A percentile compares a stretch with the other conserved stretches of the same genome.
Conservation (phyloP, 805 yeast species). For the Saturnispora bothae region DNA sequence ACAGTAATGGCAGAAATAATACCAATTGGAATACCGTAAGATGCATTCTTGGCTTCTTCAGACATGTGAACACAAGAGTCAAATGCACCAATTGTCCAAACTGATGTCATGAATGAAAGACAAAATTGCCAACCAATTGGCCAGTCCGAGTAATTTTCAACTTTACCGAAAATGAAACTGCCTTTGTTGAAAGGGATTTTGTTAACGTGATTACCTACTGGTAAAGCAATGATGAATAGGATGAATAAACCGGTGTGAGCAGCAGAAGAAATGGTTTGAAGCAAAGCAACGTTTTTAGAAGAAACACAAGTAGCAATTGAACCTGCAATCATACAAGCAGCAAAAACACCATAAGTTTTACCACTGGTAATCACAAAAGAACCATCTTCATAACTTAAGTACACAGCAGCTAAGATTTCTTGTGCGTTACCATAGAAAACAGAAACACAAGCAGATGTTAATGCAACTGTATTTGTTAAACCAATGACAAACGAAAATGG, state of each 20-base stretch:
- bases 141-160: conserved; percentile 42
- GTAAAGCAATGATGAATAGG: conserved; percentile 50
- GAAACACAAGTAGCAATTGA: conserved; percentile 43
- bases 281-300: conserved; percentile 40
- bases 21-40: conserved; percentile 52
- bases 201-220: conserved; percentile 39
- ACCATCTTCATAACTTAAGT: conserved; percentile 34
- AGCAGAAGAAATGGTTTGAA: conserved; percentile 49
- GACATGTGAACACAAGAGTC: conserved; percentile 64
- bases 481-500: conserved; percentile 54
- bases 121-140: conserved; percentile 45
- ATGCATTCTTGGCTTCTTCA: conserved; percentile 57
- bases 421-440: conserved; percentile 56
- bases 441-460: conserved; percentile 53
- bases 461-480: conserved; percentile 52
- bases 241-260: conserved; percentile 40
- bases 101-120: conserved; percentile 42
- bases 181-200: conserved; percentile 33
- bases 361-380: conserved; percentile 41
- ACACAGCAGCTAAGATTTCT: conserved; percentile 48
- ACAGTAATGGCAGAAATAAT: conserved; percentile 46
- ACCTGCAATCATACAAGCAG: conserved; percentile 44
- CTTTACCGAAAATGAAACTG: conserved; percentile 41
- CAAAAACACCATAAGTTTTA: conserved; percentile 53
- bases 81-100: conserved; percentile 67